A percentile compares a stretch with the other conserved stretches of the same genome.
Conservation (phyloP, 73 alveolate genomes). For the Diophrys appendiculata region DNA sequence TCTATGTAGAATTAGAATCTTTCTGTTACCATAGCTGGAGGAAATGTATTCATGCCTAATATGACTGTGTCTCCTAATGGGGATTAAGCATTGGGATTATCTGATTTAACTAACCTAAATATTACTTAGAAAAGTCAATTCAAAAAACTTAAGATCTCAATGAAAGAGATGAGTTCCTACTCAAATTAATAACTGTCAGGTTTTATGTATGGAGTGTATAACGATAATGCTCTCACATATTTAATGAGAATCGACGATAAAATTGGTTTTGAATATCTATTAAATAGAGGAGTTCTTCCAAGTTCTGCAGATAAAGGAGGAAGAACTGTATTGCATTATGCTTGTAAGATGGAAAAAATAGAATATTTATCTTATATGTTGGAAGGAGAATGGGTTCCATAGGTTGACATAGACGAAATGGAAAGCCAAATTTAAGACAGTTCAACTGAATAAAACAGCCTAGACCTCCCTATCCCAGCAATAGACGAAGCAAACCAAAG, state of each 20-base stretch:
- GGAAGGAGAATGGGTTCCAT: slow-evolving; percentile 6
- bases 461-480: too few species aligned
- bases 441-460: too few species aligned
- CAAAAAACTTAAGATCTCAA: neutral
- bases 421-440: too few species aligned
- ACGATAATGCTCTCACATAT: slow-evolving; percentile 5
- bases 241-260: neutral
- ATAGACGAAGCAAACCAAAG: too few species aligned
- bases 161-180: neutral
- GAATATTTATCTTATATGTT: neutral
- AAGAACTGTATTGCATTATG: neutral
- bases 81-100: too few species aligned
- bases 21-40: too few species aligned
- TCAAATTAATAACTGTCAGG: neutral
- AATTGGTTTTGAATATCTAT: neutral
- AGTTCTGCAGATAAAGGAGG: neutral
- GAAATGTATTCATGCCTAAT: too few species aligned
- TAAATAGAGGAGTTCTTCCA: neutral
- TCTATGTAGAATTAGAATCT: too few species aligned
- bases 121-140: too few species aligned
- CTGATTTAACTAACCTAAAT: too few species aligned
- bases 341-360: neutral
- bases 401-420: too few species aligned
- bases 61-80: too few species aligned
- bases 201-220: neutral